phyloP scores from a whole-genome alignment of 805 yeast genomes.

The Kregervanrija fluxuum region DNA sequence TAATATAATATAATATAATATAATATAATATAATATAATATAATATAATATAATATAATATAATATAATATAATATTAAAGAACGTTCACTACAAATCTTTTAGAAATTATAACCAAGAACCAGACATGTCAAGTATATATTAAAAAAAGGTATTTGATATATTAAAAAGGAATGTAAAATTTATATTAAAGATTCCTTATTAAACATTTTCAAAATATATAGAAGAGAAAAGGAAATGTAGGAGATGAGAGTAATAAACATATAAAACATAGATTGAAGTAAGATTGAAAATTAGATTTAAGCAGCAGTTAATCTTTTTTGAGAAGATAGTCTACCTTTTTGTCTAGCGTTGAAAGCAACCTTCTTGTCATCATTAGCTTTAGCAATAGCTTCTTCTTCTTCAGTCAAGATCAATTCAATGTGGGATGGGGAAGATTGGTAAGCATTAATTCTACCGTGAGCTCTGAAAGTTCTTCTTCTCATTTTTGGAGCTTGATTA shows the following conservation, averaged over 20 bases:
- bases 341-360: slow-evolving; percentile 85
- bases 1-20: too few relatives aligned
- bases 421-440: slow-evolving; percentile 98
- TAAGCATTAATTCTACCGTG: slow-evolving; percentile 99
- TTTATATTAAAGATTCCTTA: background rate
- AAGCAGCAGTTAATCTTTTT: slow-evolving; percentile 74
- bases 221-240: background rate
- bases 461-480: slow-evolving; percentile 99
- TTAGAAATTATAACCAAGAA: background rate
- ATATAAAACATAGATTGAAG: background rate
- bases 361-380: slow-evolving; percentile 49
- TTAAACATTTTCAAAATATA: background rate
- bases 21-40: too few relatives aligned
- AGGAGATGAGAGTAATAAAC: background rate
- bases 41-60: too few relatives aligned
- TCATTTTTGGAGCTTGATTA: slow-evolving; percentile 99
- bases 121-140: too few relatives aligned
- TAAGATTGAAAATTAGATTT: slow-evolving; percentile 8
- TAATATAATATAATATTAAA: too few relatives aligned
- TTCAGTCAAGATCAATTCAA: slow-evolving; percentile 95
- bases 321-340: slow-evolving; percentile 84
- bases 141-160: background rate
- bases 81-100: too few relatives aligned
- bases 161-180: background rate
- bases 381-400: slow-evolving; percentile 89